Conservation (phyloP, 495 filamentous ascomycete species). For the Xylaria grammica region DNA sequence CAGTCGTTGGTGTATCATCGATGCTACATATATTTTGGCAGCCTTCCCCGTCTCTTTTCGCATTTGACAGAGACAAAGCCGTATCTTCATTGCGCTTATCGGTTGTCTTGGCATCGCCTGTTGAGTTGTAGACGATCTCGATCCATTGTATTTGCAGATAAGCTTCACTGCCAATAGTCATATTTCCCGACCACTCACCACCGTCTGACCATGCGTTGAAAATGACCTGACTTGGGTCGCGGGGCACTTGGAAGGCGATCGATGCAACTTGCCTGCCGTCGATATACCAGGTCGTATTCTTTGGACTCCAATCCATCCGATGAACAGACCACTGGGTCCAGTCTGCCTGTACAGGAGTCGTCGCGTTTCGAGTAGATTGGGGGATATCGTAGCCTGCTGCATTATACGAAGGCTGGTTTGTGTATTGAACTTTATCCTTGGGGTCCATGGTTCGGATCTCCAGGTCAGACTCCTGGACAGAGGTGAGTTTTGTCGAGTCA, state of each 20-base stretch:
- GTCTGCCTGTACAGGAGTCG: constrained; percentile 48
- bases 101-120: constrained; percentile 24
- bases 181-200: constrained; percentile 73
- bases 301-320: constrained; percentile 72
- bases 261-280: constrained; percentile 60
- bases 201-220: constrained; percentile 82
- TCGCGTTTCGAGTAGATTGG: constrained; percentile 53
- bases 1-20: constrained; percentile 48
- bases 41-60: constrained; percentile 30
- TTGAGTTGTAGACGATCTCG: constrained; percentile 71
- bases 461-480: constrained; percentile 74
- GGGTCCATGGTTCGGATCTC: constrained; percentile 72
- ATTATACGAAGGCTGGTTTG: constrained; percentile 69
- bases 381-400: constrained; percentile 50
- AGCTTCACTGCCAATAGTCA: constrained; percentile 63
- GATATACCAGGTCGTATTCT: constrained; percentile 69
- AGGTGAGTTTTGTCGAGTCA: constrained; percentile 34
- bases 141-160: constrained; percentile 76
- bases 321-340: constrained; percentile 76
- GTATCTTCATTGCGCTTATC: constrained; percentile 9
- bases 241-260: constrained; percentile 67
- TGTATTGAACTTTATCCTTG: constrained; percentile 64
- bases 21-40: constrained; percentile 57
- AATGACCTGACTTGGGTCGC: constrained; percentile 62
- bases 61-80: neutral